Base-by-base conservation (phyloP, 345 rosid species). In the Salix suchowensis region DNA sequence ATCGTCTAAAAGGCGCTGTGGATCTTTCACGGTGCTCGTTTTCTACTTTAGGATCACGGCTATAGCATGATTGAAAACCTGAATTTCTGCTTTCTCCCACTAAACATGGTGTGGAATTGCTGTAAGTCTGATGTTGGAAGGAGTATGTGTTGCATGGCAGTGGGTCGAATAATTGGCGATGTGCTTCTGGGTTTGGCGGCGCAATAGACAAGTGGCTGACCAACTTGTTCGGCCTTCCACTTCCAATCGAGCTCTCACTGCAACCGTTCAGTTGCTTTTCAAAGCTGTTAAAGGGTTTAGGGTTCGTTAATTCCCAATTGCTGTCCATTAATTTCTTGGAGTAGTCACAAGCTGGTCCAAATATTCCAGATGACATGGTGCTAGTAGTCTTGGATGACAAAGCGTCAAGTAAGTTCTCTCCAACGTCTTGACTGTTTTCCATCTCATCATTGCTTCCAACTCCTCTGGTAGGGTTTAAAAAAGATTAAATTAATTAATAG, bases 121-220 rank as follows among this genome's bases (percentile, higher is more conserved):
- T 18, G 70, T 54, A 76, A 15, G 65, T 34, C 60, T 76, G 80
- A 7, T 77, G 80, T 69, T 69, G 78, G 6, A 4, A 72, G 5
- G 87, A 64, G 76, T 66, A 67, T 66, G 79, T 81, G 42, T 76
- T 79, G 77, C 84, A 81, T 64, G 90, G 65, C 40, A 79, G 71
- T 54, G 84, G 79, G 70, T 80, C 82, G 7, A 84, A 70, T 6
- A 32, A 23, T 18, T 77, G 79, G 64, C 67, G 79, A 34, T 74
- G 71, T 69, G 86, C 76, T 77, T 89, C 86, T 2, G 85, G 82
- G 78, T 86, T 85, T 0, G 94, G 92, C 8, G 92, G 94, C 2
- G 92, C 94, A 65, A 91, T 89, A 1, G 91, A 88, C 94, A 92
- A 91, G 82, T 89, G 87, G 80, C 84, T 84, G 71, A 88, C 92